Conservation (phyloP, 768 basidiomycete species). For the Infundibulicybe gibba region DNA sequence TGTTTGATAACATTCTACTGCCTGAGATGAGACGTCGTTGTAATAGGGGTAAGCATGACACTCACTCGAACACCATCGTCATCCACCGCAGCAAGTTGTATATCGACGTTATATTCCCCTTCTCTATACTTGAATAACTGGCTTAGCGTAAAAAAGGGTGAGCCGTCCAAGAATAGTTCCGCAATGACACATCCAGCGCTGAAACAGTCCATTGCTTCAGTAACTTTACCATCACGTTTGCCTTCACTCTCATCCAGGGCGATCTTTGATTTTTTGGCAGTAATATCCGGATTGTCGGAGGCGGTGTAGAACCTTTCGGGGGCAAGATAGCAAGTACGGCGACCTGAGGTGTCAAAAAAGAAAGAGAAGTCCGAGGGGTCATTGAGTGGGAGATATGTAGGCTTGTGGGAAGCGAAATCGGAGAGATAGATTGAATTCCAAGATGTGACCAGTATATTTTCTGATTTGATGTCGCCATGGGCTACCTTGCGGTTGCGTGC, state of each 20-base stretch:
- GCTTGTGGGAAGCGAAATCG: slow-evolving; percentile 95
- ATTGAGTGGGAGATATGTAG: slow-evolving; percentile 90
- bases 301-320: slow-evolving; percentile 93
- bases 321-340: slow-evolving; percentile 93
- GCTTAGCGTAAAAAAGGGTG: slow-evolving; percentile 88
- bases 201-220: slow-evolving; percentile 97
- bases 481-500: slow-evolving; percentile 84
- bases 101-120: slow-evolving; percentile 76
- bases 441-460: slow-evolving; percentile 94
- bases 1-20: slow-evolving; percentile 78
- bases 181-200: slow-evolving; percentile 93
- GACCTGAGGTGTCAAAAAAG: slow-evolving; percentile 94
- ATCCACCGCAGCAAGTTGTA: slow-evolving; percentile 68
- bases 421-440: slow-evolving; percentile 96
- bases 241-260: slow-evolving; percentile 54
- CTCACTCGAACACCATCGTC: slow-evolving; percentile 82
- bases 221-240: slow-evolving; percentile 76
- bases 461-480: slow-evolving; percentile 97
- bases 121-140: slow-evolving; percentile 94
- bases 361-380: slow-evolving; percentile 98
- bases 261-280: slow-evolving; percentile 58
- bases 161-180: slow-evolving; percentile 93
- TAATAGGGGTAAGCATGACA: slow-evolving; percentile 1
- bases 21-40: slow-evolving; percentile 18
- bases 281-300: slow-evolving; percentile 62